Evolutionary conservation across 305 asterid species (phyloP).

Genomic region (Stenogyne calaminthoides): DNA sequence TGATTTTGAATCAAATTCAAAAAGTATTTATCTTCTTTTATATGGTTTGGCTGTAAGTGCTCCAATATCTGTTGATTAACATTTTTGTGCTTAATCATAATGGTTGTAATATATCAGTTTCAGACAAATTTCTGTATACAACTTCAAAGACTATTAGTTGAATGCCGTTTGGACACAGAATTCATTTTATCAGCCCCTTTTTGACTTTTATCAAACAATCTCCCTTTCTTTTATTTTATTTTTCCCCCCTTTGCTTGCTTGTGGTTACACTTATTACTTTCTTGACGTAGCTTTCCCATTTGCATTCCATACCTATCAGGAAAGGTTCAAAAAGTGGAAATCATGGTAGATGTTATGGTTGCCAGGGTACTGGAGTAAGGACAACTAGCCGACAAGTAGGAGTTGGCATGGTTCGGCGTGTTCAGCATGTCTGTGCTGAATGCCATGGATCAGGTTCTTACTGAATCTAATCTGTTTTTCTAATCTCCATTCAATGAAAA

Average conservation of each 20-base stretch:
- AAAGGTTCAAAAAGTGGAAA: conserved; percentile 61
- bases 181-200: background rate
- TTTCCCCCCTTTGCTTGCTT: background rate
- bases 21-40: background rate
- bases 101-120: background rate
- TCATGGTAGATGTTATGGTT: conserved; percentile 46
- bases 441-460: conserved; percentile 51
- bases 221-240: background rate
- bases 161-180: background rate
- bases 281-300: background rate
- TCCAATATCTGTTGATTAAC: too few relatives aligned
- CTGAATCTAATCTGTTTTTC: background rate
- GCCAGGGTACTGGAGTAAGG: conserved; percentile 58
- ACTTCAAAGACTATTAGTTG: background rate
- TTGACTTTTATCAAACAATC: background rate
- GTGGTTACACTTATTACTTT: background rate
- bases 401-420: conserved; percentile 55
- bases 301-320: conserved; percentile 32
- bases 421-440: conserved; percentile 54
- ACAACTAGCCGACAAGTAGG: conserved; percentile 40
- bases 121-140: background rate
- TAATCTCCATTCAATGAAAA: background rate
- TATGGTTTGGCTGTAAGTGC: background rate
- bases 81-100: background rate
- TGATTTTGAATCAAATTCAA: background rate